Conservation (phyloP, 768 basidiomycete genomes). For the Hygrophoropsis aurantiaca region DNA sequence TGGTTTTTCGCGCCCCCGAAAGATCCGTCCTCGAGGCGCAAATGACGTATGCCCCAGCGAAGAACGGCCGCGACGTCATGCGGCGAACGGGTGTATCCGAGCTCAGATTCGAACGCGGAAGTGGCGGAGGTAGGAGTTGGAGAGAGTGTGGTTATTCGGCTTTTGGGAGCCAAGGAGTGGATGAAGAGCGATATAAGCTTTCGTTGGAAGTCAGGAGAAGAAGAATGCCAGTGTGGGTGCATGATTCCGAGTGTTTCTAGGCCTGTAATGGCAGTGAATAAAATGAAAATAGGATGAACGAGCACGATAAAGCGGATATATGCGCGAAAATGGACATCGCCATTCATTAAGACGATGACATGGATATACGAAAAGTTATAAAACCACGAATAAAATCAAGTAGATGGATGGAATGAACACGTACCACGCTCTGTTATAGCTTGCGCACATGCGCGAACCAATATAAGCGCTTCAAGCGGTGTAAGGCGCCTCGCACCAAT, state of each 20-base stretch:
- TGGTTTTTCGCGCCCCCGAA: conserved; percentile 21
- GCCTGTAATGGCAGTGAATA: conserved; percentile 42
- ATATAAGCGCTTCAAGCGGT: conserved; percentile 59
- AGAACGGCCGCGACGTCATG: conserved; percentile 80
- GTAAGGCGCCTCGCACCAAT: conserved; percentile 59
- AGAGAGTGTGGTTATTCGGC: conserved; percentile 48
- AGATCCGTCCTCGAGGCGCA: no score
- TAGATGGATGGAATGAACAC: conserved; percentile 19
- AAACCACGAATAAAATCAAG: conserved; percentile 3
- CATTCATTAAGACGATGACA: no score
- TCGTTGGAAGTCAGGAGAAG: conserved; percentile 68
- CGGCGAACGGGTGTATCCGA: conserved; percentile 62
- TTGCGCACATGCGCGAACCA: conserved; percentile 69
- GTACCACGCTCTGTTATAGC: conserved; percentile 64
- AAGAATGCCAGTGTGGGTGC: conserved; percentile 83
- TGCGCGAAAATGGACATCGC: no score
- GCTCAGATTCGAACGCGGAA: conserved; percentile 62
- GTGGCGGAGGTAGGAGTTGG: conserved; percentile 45
- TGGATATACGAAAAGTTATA: conserved; percentile 4
- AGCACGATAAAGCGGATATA: no score
- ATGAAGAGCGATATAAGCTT: conserved; percentile 72
- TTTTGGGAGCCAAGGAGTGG: conserved; percentile 54
- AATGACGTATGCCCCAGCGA: conserved; percentile 78
- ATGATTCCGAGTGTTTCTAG: conserved; percentile 80
- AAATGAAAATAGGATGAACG: no score